A percentile compares a stretch with the other conserved stretches of the same genome.
Evolutionary conservation across 164 flowering plant species (phyloP).

Genomic region (Amborella trichopoda): DNA sequence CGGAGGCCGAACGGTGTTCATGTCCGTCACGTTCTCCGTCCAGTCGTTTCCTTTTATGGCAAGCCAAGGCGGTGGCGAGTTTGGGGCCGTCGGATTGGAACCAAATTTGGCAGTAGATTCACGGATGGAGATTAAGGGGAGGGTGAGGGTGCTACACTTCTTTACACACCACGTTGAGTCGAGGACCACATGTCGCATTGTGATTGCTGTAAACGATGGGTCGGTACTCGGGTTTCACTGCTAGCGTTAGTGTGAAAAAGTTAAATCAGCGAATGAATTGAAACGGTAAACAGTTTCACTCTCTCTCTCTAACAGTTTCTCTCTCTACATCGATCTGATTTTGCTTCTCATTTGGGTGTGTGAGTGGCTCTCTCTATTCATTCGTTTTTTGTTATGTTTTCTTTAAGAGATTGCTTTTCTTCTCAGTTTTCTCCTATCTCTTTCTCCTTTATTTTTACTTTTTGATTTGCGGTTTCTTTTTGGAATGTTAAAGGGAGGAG

Average conservation of each 20-base stretch:
- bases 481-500: too few relatives aligned
- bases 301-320: too few relatives aligned
- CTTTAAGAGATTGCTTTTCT: too few relatives aligned
- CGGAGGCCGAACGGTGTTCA: constrained; percentile 54
- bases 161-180: constrained; percentile 70
- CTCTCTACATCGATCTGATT: too few relatives aligned
- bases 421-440: too few relatives aligned
- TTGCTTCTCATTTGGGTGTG: too few relatives aligned
- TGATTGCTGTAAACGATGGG: constrained; percentile 54
- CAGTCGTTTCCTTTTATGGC: constrained; percentile 59
- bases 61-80: constrained; percentile 16
- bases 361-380: too few relatives aligned
- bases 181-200: constrained; percentile 33
- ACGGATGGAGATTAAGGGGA: constrained; percentile 62
- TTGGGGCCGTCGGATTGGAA: constrained; percentile 25
- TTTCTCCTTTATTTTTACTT: too few relatives aligned
- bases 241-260: constrained; percentile 7
- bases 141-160: constrained; percentile 63
- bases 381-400: too few relatives aligned
- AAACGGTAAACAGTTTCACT: too few relatives aligned
- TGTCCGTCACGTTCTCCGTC: constrained; percentile 83
- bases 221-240: constrained; percentile 76
- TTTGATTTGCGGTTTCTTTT: too few relatives aligned
- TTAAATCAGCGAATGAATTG: too few relatives aligned
- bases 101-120: constrained; percentile 68